These are phyloP conservation scores for Entophlyctis luteolus DNA, from an alignment of 192 early-diverging fungal species.

Conservation along the genomic window DNA sequence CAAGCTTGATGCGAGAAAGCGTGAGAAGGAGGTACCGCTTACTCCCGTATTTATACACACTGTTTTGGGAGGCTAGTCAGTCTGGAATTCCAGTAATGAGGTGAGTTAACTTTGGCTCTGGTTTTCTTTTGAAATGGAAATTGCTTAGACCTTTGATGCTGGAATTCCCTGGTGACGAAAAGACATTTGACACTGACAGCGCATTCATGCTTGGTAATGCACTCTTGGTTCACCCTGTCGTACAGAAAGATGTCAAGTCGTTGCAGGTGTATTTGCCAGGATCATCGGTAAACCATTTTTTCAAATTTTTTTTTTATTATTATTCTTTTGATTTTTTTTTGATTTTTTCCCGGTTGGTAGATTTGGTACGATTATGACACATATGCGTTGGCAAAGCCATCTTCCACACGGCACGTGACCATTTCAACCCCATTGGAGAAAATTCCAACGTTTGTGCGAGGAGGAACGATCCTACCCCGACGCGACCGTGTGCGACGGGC, in stretches of 20 bases:
- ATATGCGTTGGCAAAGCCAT: constrained; percentile 23
- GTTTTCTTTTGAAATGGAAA: neutral
- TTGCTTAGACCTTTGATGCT: constrained; percentile 74
- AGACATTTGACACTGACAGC: constrained; percentile 74
- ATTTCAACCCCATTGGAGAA: constrained; percentile 63
- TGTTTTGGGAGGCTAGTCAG: constrained; percentile 74
- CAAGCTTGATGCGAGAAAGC: constrained; percentile 70
- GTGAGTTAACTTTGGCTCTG: neutral
- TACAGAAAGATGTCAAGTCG: constrained; percentile 50
- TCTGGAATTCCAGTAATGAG: constrained; percentile 78
- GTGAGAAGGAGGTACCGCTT: constrained; percentile 80
- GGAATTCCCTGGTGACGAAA: constrained; percentile 79
- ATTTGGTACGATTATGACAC: constrained; percentile 74
- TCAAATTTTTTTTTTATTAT: neutral
- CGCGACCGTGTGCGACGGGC: constrained; percentile 81
- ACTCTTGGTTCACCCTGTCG: constrained; percentile 71
- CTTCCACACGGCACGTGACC: constrained; percentile 27
- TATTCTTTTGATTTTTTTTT: constrained; percentile 3
- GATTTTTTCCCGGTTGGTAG: neutral
- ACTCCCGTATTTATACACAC: constrained; percentile 88
- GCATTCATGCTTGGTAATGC: constrained; percentile 87
- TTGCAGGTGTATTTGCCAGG: constrained; percentile 72
- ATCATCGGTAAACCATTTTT: constrained; percentile 49
- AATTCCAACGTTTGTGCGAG: constrained; percentile 83
- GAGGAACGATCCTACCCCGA: constrained; percentile 83